Evolutionary conservation across 768 basidiomycete genomes (phyloP).

Genomic region (Mycena floridula): DNA sequence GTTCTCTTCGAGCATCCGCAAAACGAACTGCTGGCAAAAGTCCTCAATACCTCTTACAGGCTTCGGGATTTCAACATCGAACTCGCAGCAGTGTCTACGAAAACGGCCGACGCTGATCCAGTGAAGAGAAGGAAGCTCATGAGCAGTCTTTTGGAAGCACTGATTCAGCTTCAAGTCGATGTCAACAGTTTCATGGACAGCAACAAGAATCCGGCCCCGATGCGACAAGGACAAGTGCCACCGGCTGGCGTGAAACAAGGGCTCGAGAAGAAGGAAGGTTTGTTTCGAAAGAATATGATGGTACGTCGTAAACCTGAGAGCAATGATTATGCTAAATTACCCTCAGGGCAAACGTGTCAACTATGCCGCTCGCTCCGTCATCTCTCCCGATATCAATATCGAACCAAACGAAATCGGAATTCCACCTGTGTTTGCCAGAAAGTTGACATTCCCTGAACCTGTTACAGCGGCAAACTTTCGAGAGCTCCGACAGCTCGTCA

Average conservation of each 20-base stretch:
- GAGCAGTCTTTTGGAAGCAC: constrained; percentile 63
- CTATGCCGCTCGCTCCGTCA: constrained; percentile 99
- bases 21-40: constrained; percentile 80
- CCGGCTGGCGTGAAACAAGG: constrained; percentile 94
- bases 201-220: constrained; percentile 85
- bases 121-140: constrained; percentile 49
- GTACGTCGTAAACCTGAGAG: constrained; percentile 33
- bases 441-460: constrained; percentile 95
- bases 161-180: constrained; percentile 88
- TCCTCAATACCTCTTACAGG: constrained; percentile 75
- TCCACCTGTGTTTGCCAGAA: constrained; percentile 94
- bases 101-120: constrained; percentile 49
- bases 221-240: constrained; percentile 83
- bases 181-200: constrained; percentile 98
- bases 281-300: constrained; percentile 99
- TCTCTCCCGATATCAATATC: constrained; percentile 98
- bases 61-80: constrained; percentile 71
- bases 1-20: constrained; percentile 94
- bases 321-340: constrained; percentile 1
- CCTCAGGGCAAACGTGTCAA: constrained; percentile 96
- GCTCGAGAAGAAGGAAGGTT: constrained; percentile 96
- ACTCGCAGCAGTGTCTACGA: constrained; percentile 54
- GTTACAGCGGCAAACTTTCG: constrained; percentile 90
- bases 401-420: constrained; percentile 98
- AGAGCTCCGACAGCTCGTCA: constrained; percentile 83